Base-by-base conservation (phyloP, 306 rosid genomes). In the Castanospermum australe region DNA sequence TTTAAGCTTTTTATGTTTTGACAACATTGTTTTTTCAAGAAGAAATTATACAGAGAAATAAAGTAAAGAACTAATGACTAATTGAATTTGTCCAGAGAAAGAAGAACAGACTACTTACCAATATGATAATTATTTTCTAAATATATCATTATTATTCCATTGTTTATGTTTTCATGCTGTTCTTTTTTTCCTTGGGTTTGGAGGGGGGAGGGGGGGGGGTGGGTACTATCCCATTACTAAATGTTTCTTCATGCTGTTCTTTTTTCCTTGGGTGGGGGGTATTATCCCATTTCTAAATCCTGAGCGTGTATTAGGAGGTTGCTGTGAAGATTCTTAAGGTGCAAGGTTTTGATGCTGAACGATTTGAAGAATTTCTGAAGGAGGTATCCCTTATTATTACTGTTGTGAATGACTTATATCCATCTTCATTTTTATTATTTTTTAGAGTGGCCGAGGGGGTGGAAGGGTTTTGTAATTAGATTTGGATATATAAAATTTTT, bases 251-350 rank as follows among this genome's bases (percentile, higher is more conserved):
- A 50, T 61, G 84, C 41, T 72, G 52, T 76, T 30, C 51, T 73
- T 41, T 57, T 48, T 59, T 72, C 18, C 8, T 68, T 75, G 38
- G 36, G 54, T 32, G 41, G 15, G 42, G 67, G 17, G n/a, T 44
- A 25, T 9, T 21, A 61, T 76, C 25, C 22, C 4, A 42, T 71
- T 65, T 25, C 63, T 78, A 61, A 84, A 47, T 84, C n/a, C 64
- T 73, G 8, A 38, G 66, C 41, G n/a, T 77, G 60, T 78, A 36
- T 57, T 76, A 94, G 99, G 99, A 94, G 55, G 99, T 94, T 82
- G 99, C 99, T 48, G 97, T 94, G 82, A 94, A 94, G 86, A 92
- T 92, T 83, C 99, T 94, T 45, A 88, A 88, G 87, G 91, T 86
- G 73, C 97, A 92, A 85, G 97, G 92, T 66, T 91, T 91, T 77